These are phyloP conservation scores for Yarrowia sp. DNA, from an alignment of 805 yeast species.

Conservation along the genomic window DNA sequence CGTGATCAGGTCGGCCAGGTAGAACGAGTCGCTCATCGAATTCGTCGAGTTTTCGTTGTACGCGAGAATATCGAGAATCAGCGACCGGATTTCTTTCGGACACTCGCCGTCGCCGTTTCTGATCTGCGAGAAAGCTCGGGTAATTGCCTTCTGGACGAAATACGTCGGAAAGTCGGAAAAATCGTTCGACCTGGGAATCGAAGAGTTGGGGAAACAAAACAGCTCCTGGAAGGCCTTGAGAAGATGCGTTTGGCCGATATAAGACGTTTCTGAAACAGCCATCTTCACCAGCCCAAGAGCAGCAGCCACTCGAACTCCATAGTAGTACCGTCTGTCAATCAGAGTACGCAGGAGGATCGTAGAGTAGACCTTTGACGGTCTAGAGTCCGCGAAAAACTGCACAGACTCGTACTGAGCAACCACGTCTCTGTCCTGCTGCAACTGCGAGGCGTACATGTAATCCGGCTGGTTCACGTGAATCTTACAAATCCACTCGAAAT, in stretches of 20 bases:
- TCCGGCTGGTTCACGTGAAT: conserved; percentile 87
- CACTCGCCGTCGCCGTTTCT: conserved; percentile 68
- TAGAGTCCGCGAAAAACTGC: conserved; percentile 67
- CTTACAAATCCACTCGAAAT: conserved; percentile 93
- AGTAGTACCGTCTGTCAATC: conserved; percentile 83
- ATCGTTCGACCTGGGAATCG: conserved; percentile 80
- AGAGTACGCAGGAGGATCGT: conserved; percentile 79
- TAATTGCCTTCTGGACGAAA: conserved; percentile 73
- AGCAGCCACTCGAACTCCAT: conserved; percentile 88
- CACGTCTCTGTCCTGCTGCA: conserved; percentile 93
- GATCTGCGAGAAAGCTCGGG: conserved; percentile 64
- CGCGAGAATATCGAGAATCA: conserved; percentile 73
- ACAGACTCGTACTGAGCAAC: conserved; percentile 93
- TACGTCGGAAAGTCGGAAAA: conserved; percentile 74
- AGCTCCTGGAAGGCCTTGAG: conserved; percentile 69
- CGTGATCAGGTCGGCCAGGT: conserved; percentile 63
- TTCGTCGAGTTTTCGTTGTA: conserved; percentile 88
- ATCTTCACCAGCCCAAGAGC: conserved; percentile 76
- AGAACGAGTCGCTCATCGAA: conserved; percentile 73
- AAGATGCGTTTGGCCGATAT: conserved; percentile 75
- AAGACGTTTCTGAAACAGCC: conserved; percentile 66
- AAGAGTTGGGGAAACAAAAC: conserved; percentile 73
- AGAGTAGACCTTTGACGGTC: conserved; percentile 71
- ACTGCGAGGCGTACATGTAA: conserved; percentile 91
- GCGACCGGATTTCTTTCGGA: conserved; percentile 63